A percentile compares a stretch with the other conserved stretches of the same genome.
Conservation (phyloP, 768 basidiomycete genomes). For the Dioszegia aurantiaca region DNA sequence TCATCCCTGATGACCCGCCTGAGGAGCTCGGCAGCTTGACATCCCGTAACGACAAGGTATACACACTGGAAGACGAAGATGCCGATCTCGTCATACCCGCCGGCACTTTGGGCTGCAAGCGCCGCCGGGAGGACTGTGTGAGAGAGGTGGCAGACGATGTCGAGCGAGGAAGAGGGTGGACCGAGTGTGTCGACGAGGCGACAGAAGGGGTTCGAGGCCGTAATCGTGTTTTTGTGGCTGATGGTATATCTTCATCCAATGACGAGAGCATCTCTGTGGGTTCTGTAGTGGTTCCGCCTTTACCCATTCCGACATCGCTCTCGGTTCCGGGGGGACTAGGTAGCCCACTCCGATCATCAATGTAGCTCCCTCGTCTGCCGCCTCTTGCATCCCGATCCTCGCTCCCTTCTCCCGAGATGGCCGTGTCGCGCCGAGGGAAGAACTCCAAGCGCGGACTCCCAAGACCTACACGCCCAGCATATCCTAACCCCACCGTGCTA, state of each 20-base stretch:
- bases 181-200: constrained; percentile 1
- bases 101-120: constrained; percentile 5
- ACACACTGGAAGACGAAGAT: constrained; percentile 8
- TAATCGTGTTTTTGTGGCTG: not conserved
- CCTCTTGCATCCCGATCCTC: not conserved
- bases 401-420: not conserved
- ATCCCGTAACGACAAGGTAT: not conserved
- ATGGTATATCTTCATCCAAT: not conserved
- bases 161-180: not conserved
- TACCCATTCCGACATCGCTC: constrained; percentile 22
- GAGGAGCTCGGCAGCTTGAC: constrained; percentile 2
- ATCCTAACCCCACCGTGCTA: not conserved
- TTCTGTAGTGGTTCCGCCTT: not conserved
- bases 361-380: constrained; percentile 1
- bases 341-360: constrained; percentile 30
- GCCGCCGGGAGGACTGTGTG: constrained; percentile 5
- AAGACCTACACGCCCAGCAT: constrained; percentile 5
- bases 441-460: constrained; percentile 10
- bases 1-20: not conserved
- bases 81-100: constrained; percentile 1
- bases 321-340: constrained; percentile 44
- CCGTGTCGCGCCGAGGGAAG: constrained; percentile 4
- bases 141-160: constrained; percentile 2
- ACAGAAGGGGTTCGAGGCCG: constrained; percentile 7
- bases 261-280: not conserved